Base-by-base conservation (phyloP, 2,329 filamentous ascomycete genomes). In the Sphaerulina populicola region DNA sequence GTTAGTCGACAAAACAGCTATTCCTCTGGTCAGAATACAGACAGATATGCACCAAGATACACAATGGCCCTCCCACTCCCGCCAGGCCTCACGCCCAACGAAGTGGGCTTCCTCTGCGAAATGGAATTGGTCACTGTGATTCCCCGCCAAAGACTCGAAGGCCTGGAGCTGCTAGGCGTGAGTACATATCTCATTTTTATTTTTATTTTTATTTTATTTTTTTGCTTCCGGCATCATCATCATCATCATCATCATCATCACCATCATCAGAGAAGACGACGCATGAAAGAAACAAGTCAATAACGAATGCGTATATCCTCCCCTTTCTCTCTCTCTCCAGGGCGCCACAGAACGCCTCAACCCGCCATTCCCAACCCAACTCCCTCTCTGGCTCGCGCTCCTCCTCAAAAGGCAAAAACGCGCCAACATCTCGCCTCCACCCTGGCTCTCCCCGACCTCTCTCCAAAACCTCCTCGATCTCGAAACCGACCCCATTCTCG, bases 91-190 rank as follows among this genome's bases (percentile, higher is more conserved):
- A 85, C 86, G 62, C 88, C 93, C 53, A 77, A 86, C 57, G 93
- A 98, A 72, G 86, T 94, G 41, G 86, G 89, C 45, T 98, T 97
- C 66, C 75, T 97, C 27, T 95, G 90, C 70, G 93, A 98, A 73
- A 97, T 96, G 89, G 91, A 97, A 73, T 80, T 88, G 63, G 86
- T 98, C 50, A 96, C 90, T 0, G 80, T 98, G 18, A 82, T 97
- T 44, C 93, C 93, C 33, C 86, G 93, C 48, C 90, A 97, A 69
- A 81, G 86, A 57, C 82, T 98, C 47, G 89, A 96, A 59, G 81
- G 81, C 60, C 85, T 98, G 57, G 78, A 87, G 62, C 78, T 98
- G 56, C 79, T 98, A 49, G 83, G 85, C 59, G 93, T 97, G 76
- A 75, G 85, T 80, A 53, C 61, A 62, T 64, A n/a, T n/a, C n/a